Percentiles rank a stretch among this genome's conserved stretches.
Evolutionary conservation across 2,329 filamentous ascomycete genomes (phyloP).

Genomic region (Metarhizium rileyi): DNA sequence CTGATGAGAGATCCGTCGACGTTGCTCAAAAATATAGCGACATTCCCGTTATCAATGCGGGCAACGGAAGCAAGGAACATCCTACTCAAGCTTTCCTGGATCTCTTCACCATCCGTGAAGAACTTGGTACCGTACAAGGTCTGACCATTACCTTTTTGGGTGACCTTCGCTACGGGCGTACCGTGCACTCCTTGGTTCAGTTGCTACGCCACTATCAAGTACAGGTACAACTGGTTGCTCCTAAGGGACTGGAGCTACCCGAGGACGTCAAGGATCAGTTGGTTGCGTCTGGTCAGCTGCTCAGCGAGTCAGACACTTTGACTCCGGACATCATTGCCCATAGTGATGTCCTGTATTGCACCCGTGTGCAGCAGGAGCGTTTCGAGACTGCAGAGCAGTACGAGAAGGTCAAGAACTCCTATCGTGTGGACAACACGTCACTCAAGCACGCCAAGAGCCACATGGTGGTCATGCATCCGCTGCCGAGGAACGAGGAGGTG

Average conservation of each 20-base stretch:
- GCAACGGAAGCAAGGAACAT: constrained; percentile 92
- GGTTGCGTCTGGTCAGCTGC: constrained; percentile 63
- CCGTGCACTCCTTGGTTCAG: constrained; percentile 91
- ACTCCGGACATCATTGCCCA: constrained; percentile 78
- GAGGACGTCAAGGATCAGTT: constrained; percentile 64
- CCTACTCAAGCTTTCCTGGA: constrained; percentile 96
- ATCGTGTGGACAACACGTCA: constrained; percentile 82
- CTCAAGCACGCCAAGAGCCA: constrained; percentile 84
- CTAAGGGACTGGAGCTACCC: constrained; percentile 69
- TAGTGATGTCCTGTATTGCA: constrained; percentile 94
- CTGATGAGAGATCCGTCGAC: constrained; percentile 69
- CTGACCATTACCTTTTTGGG: constrained; percentile 94
- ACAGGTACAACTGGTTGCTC: constrained; percentile 82
- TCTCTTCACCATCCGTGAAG: constrained; percentile 96
- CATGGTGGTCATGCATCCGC: constrained; percentile 91
- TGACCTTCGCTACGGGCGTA: constrained; percentile 85
- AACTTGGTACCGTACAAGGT: constrained; percentile 89
- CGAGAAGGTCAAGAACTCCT: constrained; percentile 77
- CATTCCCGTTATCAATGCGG: constrained; percentile 92
- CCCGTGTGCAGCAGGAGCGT: constrained; percentile 90
- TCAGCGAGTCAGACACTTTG: constrained; percentile 64
- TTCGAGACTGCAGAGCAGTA: constrained; percentile 76
- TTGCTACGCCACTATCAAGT: constrained; percentile 94
- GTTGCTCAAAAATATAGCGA: constrained; percentile 78
- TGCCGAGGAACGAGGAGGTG: constrained; percentile 89